Conservation (phyloP, 1,284 basidiomycete genomes). For the Ustilago esculenta region DNA sequence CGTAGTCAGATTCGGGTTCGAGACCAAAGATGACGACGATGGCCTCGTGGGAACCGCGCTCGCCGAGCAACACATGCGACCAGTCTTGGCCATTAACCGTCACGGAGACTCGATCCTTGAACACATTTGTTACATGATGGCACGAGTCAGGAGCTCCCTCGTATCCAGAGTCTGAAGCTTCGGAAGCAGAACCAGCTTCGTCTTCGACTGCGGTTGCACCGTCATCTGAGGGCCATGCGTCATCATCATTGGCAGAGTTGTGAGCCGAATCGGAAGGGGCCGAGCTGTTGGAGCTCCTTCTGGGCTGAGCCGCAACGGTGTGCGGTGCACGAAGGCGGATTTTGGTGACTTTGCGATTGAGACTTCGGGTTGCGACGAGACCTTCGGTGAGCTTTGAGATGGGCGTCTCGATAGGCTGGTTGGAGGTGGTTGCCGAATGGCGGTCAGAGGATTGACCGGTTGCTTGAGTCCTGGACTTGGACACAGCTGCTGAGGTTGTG, state of each 20-base stretch:
- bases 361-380: slow-evolving; percentile 49
- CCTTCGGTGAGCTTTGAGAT: slow-evolving; percentile 46
- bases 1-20: slow-evolving; percentile 50
- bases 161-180: slow-evolving; percentile 48
- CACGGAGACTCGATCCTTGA: slow-evolving; percentile 52
- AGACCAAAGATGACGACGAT: slow-evolving; percentile 62
- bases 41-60: slow-evolving; percentile 54
- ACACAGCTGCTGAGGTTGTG: slow-evolving; percentile 21
- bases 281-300: slow-evolving; percentile 36
- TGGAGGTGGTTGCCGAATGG: not conserved
- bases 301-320: slow-evolving; percentile 28
- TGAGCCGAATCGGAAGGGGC: slow-evolving; percentile 38
- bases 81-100: slow-evolving; percentile 54
- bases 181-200: slow-evolving; percentile 42
- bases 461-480: slow-evolving; percentile 13
- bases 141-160: slow-evolving; percentile 23
- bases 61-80: slow-evolving; percentile 57
- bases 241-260: slow-evolving; percentile 43
- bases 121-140: slow-evolving; percentile 38
- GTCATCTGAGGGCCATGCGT: slow-evolving; percentile 51
- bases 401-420: slow-evolving; percentile 18
- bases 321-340: slow-evolving; percentile 42
- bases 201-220: slow-evolving; percentile 50
- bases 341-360: slow-evolving; percentile 54
- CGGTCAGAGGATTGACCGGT: slow-evolving; percentile 8